Conservation (phyloP, 306 rosid genomes). For the Acacia melanoxylon region DNA sequence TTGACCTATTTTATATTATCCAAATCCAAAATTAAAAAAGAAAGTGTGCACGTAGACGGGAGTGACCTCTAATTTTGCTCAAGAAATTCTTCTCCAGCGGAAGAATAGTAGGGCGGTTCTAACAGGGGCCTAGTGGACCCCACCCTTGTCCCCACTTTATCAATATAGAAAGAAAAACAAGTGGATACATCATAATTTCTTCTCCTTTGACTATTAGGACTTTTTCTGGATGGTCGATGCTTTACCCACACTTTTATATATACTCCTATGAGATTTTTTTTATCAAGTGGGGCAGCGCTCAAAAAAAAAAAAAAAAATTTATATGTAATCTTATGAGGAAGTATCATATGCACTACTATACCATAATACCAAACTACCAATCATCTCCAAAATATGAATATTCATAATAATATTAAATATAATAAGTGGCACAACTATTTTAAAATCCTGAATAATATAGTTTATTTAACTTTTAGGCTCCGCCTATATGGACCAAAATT, state of each 20-base stretch:
- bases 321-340: neutral
- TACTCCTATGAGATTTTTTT: neutral
- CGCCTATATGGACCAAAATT: too few species aligned
- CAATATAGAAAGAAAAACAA: neutral
- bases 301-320: neutral
- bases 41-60: neutral
- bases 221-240: neutral
- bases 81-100: neutral
- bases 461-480: too few species aligned
- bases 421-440: too few species aligned
- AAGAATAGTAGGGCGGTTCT: neutral
- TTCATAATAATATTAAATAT: neutral
- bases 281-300: neutral
- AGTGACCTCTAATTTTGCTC: neutral
- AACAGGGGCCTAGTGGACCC: neutral
- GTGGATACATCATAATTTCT: neutral
- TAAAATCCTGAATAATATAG: too few species aligned
- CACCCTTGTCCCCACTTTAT: neutral
- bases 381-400: slow-evolving; percentile 52
- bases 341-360: slow-evolving; percentile 46
- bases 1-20: neutral
- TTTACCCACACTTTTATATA: neutral
- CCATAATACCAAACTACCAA: too few species aligned
- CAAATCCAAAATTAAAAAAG: neutral
- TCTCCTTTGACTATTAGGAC: neutral